Base-by-base conservation (phyloP, 2,329 filamentous ascomycete species). In the Pseudocercospora fijiensis region DNA sequence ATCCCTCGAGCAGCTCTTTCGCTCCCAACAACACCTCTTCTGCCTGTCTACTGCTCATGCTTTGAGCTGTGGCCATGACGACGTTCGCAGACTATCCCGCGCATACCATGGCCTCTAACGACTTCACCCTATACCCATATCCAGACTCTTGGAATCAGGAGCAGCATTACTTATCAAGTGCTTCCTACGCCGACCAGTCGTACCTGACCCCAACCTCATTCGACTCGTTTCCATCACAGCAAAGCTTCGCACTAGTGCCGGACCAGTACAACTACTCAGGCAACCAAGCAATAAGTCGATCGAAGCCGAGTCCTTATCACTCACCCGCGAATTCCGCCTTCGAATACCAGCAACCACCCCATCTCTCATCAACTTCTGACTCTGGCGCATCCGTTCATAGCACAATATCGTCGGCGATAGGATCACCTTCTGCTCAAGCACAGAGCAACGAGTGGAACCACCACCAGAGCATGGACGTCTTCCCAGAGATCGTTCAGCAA, bases 401-500 rank as follows among this genome's bases (percentile, higher is more conserved):
- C 68, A 76, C 77, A 16, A 79, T 82, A 10, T 84, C 82, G 3
- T 84, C 82, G 10, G 75, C 79, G 16, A 79, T 81, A 67, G 81
- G 79, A 49, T 84, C 82, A 5, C 82, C 82, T 27, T 79, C 85
- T 82, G 28, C 88, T 83, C 58, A 86, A 82, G 73, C 82, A 84
- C 66, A 91, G 83, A 64, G 82, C 82, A 24, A 89, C 85, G 63
- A 87, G 77, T 61, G 84, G 84, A 65, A 80, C 81, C 70, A 84
- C 58, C 67, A 68, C 26, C 65, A 65, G 37, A 58, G 58, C 78
- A 90, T 37, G 62, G 66, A 63, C 85, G 83, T 57, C 80, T 89
- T 61, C 68, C 88, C 88, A 28, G 79, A 82, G 72, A 89, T 91
- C 66, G 85, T 90, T 57, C 82, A 83, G 69, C 80, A 84, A 64